Conservation (phyloP, 1,284 basidiomycete genomes). For the Psilocybe mexicana region DNA sequence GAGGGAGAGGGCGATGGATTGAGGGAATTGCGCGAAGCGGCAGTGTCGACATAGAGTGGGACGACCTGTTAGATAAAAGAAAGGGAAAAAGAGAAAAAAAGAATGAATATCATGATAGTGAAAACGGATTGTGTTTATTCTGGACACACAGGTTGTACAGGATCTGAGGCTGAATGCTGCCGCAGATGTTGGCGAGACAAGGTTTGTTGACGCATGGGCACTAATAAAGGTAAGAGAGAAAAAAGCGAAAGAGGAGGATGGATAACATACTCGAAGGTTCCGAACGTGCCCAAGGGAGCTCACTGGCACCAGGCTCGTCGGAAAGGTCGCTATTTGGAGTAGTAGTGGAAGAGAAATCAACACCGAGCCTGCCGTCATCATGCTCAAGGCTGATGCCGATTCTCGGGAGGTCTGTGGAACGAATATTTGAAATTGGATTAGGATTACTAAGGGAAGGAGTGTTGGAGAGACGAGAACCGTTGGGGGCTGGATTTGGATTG, state of each 20-base stretch:
- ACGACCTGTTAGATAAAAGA: constrained; percentile 25
- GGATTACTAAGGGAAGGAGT: constrained; percentile 20
- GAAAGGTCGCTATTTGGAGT: constrained; percentile 28
- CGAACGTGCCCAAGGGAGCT: constrained; percentile 60
- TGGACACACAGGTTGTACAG: constrained; percentile 14
- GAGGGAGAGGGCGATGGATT: constrained; percentile 56
- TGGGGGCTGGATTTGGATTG: no score
- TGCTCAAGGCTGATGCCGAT: constrained; percentile 56
- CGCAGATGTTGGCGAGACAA: constrained; percentile 26
- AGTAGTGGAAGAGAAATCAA: constrained; percentile 49
- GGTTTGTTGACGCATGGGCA: constrained; percentile 16
- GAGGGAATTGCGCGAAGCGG: constrained; percentile 38
- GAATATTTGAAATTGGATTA: constrained; percentile 16
- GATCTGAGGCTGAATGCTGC: constrained; percentile 23
- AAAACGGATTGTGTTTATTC: no score
- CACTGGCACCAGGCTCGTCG: constrained; percentile 49
- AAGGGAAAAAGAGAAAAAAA: constrained; percentile 19
- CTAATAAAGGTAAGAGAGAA: constrained; percentile 14
- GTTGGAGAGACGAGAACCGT: no score
- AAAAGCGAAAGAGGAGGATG: constrained; percentile 9
- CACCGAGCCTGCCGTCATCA: constrained; percentile 52
- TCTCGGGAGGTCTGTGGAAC: constrained; percentile 36
- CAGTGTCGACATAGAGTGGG: constrained; percentile 40
- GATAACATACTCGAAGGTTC: constrained; percentile 37
- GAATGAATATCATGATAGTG: constrained; percentile 5